These are phyloP conservation scores for Taxillus chinensis DNA, from an alignment of 164 flowering plant genomes.

Conservation along the genomic window DNA sequence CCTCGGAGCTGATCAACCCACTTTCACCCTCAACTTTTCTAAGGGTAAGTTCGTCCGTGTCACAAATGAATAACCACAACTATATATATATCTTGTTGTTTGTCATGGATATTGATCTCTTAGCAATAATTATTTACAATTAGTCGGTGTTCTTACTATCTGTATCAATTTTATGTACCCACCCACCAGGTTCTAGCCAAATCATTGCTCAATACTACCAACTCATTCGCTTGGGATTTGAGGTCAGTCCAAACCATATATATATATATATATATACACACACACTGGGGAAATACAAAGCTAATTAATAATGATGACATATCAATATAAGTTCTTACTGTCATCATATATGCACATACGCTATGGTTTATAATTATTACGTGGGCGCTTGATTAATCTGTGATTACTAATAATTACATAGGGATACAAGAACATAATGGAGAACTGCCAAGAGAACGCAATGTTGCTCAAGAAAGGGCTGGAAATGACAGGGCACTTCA, in stretches of 20 bases:
- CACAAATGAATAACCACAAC: no score
- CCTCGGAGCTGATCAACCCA: slow-evolving; percentile 3
- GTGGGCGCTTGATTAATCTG: no score
- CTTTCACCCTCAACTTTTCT: slow-evolving; percentile 6
- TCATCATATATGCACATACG: no score
- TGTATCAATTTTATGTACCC: neutral
- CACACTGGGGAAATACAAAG: no score
- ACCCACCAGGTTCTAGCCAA: neutral
- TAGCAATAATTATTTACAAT: neutral
- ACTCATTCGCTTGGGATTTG: neutral
- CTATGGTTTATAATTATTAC: no score
- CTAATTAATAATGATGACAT: no score
- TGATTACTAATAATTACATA: neutral
- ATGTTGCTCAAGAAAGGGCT: neutral
- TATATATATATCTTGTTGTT: no score
- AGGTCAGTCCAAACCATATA: neutral
- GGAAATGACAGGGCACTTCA: slow-evolving; percentile 1
- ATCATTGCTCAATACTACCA: slow-evolving; percentile 4
- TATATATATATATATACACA: no score
- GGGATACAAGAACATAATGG: slow-evolving; percentile 3
- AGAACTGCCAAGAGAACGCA: slow-evolving; percentile 1
- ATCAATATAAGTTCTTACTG: no score
- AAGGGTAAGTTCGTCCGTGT: neutral
- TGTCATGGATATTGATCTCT: no score
- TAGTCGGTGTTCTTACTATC: no score